These are phyloP conservation scores for Chrysosporium queenslandicum DNA, from an alignment of 2,329 filamentous ascomycete species.

Conservation along the genomic window DNA sequence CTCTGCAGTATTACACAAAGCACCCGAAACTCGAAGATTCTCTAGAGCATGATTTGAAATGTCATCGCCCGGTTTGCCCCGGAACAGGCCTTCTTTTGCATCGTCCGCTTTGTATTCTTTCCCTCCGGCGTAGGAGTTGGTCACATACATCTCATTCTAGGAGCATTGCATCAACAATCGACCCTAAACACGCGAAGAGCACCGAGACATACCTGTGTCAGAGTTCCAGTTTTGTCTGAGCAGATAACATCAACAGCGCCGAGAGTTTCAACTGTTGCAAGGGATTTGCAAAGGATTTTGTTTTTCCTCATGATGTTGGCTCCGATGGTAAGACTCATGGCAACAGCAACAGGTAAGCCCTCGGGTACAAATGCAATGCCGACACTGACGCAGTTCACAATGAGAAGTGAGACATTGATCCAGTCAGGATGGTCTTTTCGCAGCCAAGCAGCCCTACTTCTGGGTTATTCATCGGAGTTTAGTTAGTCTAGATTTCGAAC, in stretches of 20 bases:
- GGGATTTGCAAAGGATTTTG: constrained; percentile 67
- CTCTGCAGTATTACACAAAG: constrained; percentile 64
- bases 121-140: constrained; percentile 54
- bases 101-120: constrained; percentile 44
- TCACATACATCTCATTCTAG: constrained; percentile 62
- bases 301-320: constrained; percentile 68
- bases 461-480: constrained; percentile 14
- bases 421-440: constrained; percentile 55
- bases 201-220: constrained; percentile 28
- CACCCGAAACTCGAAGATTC: constrained; percentile 52
- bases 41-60: constrained; percentile 36
- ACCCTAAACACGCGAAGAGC: not conserved
- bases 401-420: constrained; percentile 62
- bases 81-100: constrained; percentile 36
- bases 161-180: not conserved
- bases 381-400: constrained; percentile 62
- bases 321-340: constrained; percentile 62
- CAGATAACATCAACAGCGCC: constrained; percentile 64
- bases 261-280: constrained; percentile 68
- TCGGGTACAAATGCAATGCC: constrained; percentile 69
- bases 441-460: constrained; percentile 56
- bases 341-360: constrained; percentile 60
- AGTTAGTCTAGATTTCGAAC: not conserved
- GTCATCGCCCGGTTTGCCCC: constrained; percentile 23
- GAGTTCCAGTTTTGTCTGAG: constrained; percentile 61